Base-by-base conservation (phyloP, 352 stramenopile species). In the Phytophthora sojae region DNA sequence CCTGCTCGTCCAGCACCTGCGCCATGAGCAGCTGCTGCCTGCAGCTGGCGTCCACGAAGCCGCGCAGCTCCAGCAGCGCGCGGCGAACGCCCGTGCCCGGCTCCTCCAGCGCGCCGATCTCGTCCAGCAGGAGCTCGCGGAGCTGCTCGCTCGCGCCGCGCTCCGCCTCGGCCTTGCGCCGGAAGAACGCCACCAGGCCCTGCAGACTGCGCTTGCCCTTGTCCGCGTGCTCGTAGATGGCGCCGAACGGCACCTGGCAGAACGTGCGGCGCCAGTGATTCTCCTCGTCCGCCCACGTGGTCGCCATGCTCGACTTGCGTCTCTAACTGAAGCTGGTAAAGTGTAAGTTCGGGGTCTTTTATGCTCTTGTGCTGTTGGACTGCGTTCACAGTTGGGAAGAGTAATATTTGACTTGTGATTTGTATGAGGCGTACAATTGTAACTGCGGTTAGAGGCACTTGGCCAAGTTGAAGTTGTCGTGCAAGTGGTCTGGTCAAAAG, bases 261-360 rank as follows among this genome's bases (percentile, higher is more conserved):
- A 96, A 96, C 61, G 89, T 96, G 54, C 89, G 87, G 17, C 89
- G 86, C 81, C 85, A 94, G 57, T 95, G 82, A 79, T 96, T 95
- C 81, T 96, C 89, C 29, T 91, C 82, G 21, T 89, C 77, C 60
- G 69, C 76, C 73, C 69, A 78, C 47, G 71, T 53, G 8, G 42
- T 53, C n/a, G 15, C 26, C 61, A 73, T 80, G 44, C 4, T 54
- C 8, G 37, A 47, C 39, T 47, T 19, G 39, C 21, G 5, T 45
- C 37, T 39, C 32, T 39, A 11, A 15, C 14, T 50, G 17, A 61
- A 19, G 57, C 64, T 71, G 56, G 50, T 44, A 57, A 57, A 72
- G 6, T 65, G 64, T 65, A 57, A 72, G 6, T 65, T 56, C 61
- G 2, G 23, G 55, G n/a, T 59, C 9, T 56, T 35, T 53, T 49